A percentile compares a stretch with the other conserved stretches of the same genome.
These are phyloP conservation scores for Oryza brachyantha DNA, from an alignment of 176 grass and related monocot genomes.

Conservation along the genomic window DNA sequence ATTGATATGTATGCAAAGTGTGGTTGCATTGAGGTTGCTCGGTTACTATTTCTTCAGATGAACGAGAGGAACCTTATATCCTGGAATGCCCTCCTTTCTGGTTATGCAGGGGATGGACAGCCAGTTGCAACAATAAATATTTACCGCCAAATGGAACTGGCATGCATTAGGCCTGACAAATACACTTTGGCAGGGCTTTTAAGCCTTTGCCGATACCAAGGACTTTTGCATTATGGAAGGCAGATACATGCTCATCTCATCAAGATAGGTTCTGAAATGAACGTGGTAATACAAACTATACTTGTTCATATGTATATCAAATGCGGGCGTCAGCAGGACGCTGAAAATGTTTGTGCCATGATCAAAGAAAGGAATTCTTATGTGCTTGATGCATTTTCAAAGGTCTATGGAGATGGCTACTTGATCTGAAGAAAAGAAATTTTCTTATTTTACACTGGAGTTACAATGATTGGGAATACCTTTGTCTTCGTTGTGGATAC, in stretches of 20 bases:
- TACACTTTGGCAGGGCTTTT: slow-evolving; percentile 46
- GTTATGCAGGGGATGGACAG: slow-evolving; percentile 38
- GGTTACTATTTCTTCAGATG: slow-evolving; percentile 51
- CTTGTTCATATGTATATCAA: slow-evolving; percentile 60
- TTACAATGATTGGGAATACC: neutral
- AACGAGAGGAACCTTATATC: slow-evolving; percentile 51
- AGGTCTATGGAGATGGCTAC: slow-evolving; percentile 51
- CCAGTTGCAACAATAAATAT: slow-evolving; percentile 28
- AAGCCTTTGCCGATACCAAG: slow-evolving; percentile 42
- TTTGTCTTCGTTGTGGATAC: slow-evolving; percentile 19
- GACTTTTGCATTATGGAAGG: slow-evolving; percentile 32
- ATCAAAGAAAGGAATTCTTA: slow-evolving; percentile 48
- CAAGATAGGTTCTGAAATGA: slow-evolving; percentile 43
- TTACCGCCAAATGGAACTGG: slow-evolving; percentile 38
- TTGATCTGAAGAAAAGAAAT: slow-evolving; percentile 38
- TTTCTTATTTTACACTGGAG: neutral
- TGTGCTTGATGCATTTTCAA: slow-evolving; percentile 43
- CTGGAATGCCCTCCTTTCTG: slow-evolving; percentile 43
- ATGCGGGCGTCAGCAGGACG: slow-evolving; percentile 33
- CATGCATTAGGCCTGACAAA: slow-evolving; percentile 30
- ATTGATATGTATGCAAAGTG: slow-evolving; percentile 62
- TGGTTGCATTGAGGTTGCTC: slow-evolving; percentile 48
- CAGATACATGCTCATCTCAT: slow-evolving; percentile 51
- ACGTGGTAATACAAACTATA: slow-evolving; percentile 49
- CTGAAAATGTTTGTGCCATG: slow-evolving; percentile 44